Evolutionary conservation across 495 filamentous ascomycete genomes (phyloP).

Genomic region (Alectoria sarmentosa): DNA sequence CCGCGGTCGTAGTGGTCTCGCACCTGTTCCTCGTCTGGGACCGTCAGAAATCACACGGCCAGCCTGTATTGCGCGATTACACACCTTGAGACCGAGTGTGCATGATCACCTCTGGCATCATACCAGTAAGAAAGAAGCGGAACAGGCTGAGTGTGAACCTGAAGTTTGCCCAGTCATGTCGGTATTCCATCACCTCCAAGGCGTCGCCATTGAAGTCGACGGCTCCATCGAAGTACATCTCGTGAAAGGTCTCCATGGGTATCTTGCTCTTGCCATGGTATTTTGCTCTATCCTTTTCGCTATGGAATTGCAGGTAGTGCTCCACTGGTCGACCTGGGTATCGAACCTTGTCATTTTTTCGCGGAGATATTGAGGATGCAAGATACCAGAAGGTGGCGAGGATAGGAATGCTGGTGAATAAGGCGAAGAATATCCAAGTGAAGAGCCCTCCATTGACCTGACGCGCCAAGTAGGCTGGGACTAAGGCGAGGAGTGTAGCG

Average conservation of each 20-base stretch:
- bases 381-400: conserved; percentile 52
- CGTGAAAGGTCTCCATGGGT: conserved; percentile 59
- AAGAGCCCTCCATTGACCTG: conserved; percentile 48
- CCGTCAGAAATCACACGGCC: conserved; percentile 9
- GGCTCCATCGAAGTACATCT: conserved; percentile 58
- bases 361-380: conserved; percentile 49
- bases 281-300: conserved; percentile 46
- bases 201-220: conserved; percentile 60
- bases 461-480: conserved; percentile 49
- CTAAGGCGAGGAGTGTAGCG: conserved; percentile 39
- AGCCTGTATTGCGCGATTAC: conserved; percentile 10
- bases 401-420: conserved; percentile 50
- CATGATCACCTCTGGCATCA: conserved; percentile 61
- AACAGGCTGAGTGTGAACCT: conserved; percentile 58
- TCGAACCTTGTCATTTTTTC: conserved; percentile 56
- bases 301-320: conserved; percentile 57
- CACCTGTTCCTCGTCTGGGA: conserved; percentile 67
- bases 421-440: conserved; percentile 49
- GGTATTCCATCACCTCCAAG: conserved; percentile 54
- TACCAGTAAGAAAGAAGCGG: conserved; percentile 61
- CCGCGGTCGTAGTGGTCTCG: conserved; percentile 70
- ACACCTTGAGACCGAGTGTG: conserved; percentile 62
- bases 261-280: conserved; percentile 58
- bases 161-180: conserved; percentile 66
- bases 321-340: conserved; percentile 55